Evolutionary conservation across 2,329 filamentous ascomycete genomes (phyloP), one percentile per base, ranked within the genome.

Genomic region (Parastagonospora nodorum): DNA sequence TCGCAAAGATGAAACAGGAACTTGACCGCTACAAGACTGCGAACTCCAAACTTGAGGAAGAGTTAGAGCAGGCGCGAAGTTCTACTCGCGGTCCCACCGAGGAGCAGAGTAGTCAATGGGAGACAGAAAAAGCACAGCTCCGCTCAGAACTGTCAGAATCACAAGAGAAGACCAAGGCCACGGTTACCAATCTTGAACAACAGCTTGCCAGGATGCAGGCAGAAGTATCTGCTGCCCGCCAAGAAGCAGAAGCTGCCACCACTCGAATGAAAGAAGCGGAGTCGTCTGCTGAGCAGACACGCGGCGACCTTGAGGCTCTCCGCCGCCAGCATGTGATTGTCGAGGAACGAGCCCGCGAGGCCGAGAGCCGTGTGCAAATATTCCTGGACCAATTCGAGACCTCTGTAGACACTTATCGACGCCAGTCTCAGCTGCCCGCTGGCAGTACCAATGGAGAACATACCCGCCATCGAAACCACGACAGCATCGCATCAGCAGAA

Each of bases 1-100:
- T 99, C 42, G 92, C 94, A 75, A 93, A 95, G 74, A 93, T 99
- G 82, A 97, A 97, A 78, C 92, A 97, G 67, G 94, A 99, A 76
- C 81, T 99, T n/a, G 82, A 88, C 47, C 90, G 92, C 50, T 94
- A 95, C 77, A 97, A 97, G 81, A 77, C 85, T 10, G 89, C 94
- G 54, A 97, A 97, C 67, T 79, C 82, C 14, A 88, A 89, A 53
- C 80, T 99, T 35, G 92, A 94, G 73, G 83, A 86, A 40, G 91
- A 97, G 66, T 79, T 97, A n/a, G 83, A 88, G 82, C 61, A 82
- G 74, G 61, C 66, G 76, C 32, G 73, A 78, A 53, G 71, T 58
- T 54, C 67, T 67, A 42, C 73, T 68, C 31, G 72, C 64, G 50
- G 66, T 42, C 74, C 64, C n/a, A 64, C 72, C 2, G 72, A 74